Evolutionary conservation across 2,329 filamentous ascomycete species (phyloP).

Genomic region (Xylariaceae sp.): DNA sequence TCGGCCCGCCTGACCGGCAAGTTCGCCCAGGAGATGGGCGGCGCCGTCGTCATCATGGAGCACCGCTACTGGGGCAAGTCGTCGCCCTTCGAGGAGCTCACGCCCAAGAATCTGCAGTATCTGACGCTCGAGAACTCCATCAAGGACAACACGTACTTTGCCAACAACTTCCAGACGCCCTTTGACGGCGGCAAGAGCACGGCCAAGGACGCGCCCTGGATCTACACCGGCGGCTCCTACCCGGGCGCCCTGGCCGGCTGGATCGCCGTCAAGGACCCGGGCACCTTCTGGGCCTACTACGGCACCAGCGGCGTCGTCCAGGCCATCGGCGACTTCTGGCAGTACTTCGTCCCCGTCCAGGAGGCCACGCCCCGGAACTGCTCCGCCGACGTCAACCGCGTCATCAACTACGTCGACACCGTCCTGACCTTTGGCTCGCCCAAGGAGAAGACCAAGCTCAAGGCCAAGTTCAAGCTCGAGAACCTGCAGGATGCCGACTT

Average conservation of each 20-base stretch:
- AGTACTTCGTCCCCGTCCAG: conserved; percentile 50
- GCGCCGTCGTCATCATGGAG: conserved; percentile 37
- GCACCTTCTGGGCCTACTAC: conserved; percentile 56
- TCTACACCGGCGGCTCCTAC: conserved; percentile 51
- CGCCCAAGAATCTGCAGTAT: conserved; percentile 34
- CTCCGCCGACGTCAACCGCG: conserved; percentile 44
- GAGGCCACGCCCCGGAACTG: conserved; percentile 53
- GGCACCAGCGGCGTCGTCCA: conserved; percentile 51
- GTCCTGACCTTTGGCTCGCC: conserved; percentile 35
- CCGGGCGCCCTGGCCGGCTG: conserved; percentile 50
- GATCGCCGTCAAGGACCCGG: conserved; percentile 44
- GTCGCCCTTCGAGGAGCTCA: conserved; percentile 33
- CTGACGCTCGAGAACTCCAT: conserved; percentile 39
- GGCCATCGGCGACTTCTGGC: conserved; percentile 47
- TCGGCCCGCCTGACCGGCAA: conserved; percentile 36
- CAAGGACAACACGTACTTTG: conserved; percentile 37
- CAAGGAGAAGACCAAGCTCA: conserved; percentile 39
- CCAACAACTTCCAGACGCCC: conserved; percentile 40
- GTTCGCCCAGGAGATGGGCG: conserved; percentile 36
- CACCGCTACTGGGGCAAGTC: conserved; percentile 41
- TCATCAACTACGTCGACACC: conserved; percentile 48
- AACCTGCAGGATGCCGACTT: conserved; percentile 42
- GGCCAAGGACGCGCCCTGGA: conserved; percentile 48
- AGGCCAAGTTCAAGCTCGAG: conserved; percentile 45
- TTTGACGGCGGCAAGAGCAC: conserved; percentile 45